Conservation (phyloP, 202 grass and related monocot species). For the Zizania palustris region DNA sequence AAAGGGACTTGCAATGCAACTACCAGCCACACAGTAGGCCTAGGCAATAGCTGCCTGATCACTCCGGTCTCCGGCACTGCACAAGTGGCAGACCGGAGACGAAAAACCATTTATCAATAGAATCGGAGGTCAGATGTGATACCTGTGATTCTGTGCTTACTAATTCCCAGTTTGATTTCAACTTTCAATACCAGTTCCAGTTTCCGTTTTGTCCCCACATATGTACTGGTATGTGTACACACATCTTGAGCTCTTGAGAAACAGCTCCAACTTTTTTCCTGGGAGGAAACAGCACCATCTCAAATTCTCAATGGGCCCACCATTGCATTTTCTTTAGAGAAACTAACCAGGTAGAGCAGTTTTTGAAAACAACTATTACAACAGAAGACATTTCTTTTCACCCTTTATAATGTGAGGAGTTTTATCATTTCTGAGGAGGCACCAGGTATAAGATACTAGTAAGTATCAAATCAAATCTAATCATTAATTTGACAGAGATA, state of each 20-base stretch:
- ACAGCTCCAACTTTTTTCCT: not conserved
- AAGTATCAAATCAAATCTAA: too few species aligned
- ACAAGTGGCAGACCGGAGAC: slow-evolving; percentile 11
- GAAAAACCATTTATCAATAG: not conserved
- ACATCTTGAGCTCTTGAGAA: slow-evolving; percentile 4
- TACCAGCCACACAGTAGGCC: not conserved
- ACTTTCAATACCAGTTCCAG: slow-evolving; percentile 20
- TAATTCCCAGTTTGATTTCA: not conserved
- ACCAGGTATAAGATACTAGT: too few species aligned
- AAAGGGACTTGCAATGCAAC: slow-evolving; percentile 17
- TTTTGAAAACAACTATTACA: not conserved
- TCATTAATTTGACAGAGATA: too few species aligned
- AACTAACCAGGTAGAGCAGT: not conserved
- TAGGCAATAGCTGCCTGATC: not conserved
- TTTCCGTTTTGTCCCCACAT: not conserved
- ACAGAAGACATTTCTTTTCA: not conserved
- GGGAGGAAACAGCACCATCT: too few species aligned
- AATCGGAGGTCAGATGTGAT: slow-evolving; percentile 1
- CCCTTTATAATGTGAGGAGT: too few species aligned
- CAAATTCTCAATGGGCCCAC: not conserved
- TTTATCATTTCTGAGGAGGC: too few species aligned
- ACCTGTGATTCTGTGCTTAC: not conserved
- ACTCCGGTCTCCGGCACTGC: not conserved
- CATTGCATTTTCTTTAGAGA: slow-evolving; percentile 1
- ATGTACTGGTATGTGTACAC: not conserved